Percentiles rank a stretch among this genome's conserved stretches.
Conservation (phyloP, 257 asterid species). For the Primulina eburnea region DNA sequence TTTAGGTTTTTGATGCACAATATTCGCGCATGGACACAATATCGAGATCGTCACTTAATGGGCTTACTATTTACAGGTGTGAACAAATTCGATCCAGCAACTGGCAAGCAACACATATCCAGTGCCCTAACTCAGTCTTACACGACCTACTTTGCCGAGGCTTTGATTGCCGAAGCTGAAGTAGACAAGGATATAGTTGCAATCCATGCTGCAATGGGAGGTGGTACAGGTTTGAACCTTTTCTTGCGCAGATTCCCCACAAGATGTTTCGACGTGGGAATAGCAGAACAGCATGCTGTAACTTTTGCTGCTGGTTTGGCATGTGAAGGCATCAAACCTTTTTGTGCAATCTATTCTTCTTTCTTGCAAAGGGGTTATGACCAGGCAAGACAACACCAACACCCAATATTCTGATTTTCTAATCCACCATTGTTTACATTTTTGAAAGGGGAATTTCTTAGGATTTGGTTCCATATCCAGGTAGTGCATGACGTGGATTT, state of each 20-base stretch:
- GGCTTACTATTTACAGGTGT: conserved; percentile 52
- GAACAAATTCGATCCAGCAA: conserved; percentile 86
- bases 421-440: not conserved
- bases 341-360: conserved; percentile 85
- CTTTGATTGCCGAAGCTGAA: conserved; percentile 91
- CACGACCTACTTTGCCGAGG: conserved; percentile 93
- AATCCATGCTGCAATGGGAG: conserved; percentile 98
- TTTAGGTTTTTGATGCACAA: not conserved
- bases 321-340: conserved; percentile 94
- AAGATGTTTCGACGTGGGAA: conserved; percentile 87
- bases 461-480: conserved; percentile 35
- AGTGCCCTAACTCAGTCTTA: conserved; percentile 75
- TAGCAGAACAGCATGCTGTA: conserved; percentile 97
- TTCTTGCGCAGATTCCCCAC: conserved; percentile 84
- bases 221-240: conserved; percentile 90
- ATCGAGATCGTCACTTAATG: not conserved
- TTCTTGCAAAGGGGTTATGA: conserved; percentile 93
- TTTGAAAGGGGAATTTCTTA: conserved; percentile 7
- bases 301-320: conserved; percentile 98
- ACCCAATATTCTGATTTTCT: not conserved
- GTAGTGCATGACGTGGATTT: conserved; percentile 95
- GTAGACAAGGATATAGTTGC: conserved; percentile 79
- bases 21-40: not conserved
- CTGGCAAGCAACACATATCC: conserved; percentile 85
- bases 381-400: conserved; percentile 47